Conservation (phyloP, 1,284 basidiomycete species). For the Schizophyllum amplum region DNA sequence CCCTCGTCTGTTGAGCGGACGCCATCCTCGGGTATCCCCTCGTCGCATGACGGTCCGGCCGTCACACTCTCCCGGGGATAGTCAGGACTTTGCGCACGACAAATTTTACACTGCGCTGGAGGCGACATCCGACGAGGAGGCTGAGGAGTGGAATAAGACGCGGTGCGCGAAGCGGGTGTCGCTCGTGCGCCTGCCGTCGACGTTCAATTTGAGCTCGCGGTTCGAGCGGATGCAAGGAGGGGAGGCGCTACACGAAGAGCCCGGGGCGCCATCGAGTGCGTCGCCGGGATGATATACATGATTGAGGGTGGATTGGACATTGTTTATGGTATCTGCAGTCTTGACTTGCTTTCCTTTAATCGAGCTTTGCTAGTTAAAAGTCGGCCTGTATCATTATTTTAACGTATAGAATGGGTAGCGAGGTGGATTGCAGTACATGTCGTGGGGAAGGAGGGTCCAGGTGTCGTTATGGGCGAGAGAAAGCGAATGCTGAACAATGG, state of each 20-base stretch:
- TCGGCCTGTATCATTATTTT: neutral
- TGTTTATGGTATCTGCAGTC: neutral
- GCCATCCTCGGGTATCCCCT: neutral
- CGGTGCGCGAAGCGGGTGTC: slow-evolving; percentile 79
- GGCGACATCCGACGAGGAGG: slow-evolving; percentile 38
- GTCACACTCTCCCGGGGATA: slow-evolving; percentile 5
- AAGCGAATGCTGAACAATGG: neutral
- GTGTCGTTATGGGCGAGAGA: too few species aligned
- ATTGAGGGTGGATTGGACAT: neutral
- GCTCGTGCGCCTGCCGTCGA: slow-evolving; percentile 61
- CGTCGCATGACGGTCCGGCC: neutral
- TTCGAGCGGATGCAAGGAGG: slow-evolving; percentile 14
- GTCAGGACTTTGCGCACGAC: slow-evolving; percentile 26
- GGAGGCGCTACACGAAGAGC: slow-evolving; percentile 5
- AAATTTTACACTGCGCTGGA: slow-evolving; percentile 36
- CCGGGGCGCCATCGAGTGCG: neutral
- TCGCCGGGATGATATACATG: neutral
- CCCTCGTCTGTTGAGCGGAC: neutral
- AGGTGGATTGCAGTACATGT: neutral
- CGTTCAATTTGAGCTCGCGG: slow-evolving; percentile 34
- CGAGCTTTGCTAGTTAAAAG: neutral
- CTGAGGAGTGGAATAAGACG: slow-evolving; percentile 81
- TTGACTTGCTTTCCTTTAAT: too few species aligned
- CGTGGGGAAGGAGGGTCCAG: neutral
- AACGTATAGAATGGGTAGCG: neutral